Evolutionary conservation across 2,329 filamentous ascomycete species (phyloP).

Genomic region (Aspergillus fijiensis): DNA sequence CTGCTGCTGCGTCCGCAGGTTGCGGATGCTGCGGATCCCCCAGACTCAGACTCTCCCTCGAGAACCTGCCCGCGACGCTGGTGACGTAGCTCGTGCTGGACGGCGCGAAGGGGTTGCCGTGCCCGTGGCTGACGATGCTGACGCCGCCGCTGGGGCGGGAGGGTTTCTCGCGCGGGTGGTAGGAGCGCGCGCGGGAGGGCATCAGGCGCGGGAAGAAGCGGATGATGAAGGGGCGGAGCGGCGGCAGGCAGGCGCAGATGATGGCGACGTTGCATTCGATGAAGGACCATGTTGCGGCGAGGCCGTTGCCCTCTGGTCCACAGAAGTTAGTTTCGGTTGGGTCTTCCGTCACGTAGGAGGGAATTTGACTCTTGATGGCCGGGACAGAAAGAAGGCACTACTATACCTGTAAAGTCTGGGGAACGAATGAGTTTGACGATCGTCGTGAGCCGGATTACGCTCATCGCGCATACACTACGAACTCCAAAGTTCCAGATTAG

Average conservation of each 20-base stretch:
- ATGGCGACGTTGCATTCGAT: slow-evolving; percentile 34
- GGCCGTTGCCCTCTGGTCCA: slow-evolving; percentile 22
- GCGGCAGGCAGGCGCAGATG: slow-evolving; percentile 32
- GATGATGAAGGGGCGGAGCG: slow-evolving; percentile 28
- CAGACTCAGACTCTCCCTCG: slow-evolving; percentile 13
- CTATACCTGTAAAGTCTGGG: slow-evolving; percentile 24
- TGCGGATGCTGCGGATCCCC: slow-evolving; percentile 11
- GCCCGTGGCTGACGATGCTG: not conserved
- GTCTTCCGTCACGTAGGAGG: no score
- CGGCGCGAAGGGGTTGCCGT: slow-evolving; percentile 12
- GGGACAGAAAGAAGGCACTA: no score
- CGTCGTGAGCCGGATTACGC: slow-evolving; percentile 25
- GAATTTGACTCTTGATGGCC: not conserved
- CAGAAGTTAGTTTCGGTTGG: not conserved
- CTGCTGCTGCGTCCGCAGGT: slow-evolving; percentile 18
- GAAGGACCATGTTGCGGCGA: slow-evolving; percentile 32
- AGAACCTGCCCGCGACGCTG: slow-evolving; percentile 26
- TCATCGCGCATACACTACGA: slow-evolving; percentile 31
- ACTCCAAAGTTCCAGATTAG: not conserved
- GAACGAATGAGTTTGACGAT: slow-evolving; percentile 17
- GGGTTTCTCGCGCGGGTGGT: slow-evolving; percentile 15
- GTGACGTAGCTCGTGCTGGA: slow-evolving; percentile 23
- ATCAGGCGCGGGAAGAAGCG: slow-evolving; percentile 27
- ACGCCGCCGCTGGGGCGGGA: slow-evolving; percentile 1
- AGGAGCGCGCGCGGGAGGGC: slow-evolving; percentile 15